These are phyloP conservation scores for Firmiana major DNA, from an alignment of 345 rosid genomes.

Conservation along the genomic window DNA sequence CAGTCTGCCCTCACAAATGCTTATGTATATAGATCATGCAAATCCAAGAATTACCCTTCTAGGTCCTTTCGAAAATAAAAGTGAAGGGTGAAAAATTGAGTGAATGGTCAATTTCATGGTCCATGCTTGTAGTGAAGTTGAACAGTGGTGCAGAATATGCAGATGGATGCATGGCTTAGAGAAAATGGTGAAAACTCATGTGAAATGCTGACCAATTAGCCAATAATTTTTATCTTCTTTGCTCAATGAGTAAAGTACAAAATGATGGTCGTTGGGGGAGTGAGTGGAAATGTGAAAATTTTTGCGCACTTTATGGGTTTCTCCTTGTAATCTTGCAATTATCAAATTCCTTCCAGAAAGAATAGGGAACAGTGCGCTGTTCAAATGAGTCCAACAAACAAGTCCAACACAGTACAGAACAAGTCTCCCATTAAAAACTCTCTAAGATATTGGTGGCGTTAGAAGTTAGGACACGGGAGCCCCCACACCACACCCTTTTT, in stretches of 20 bases:
- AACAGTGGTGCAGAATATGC: background rate
- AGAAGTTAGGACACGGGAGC: too few relatives aligned
- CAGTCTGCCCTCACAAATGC: background rate
- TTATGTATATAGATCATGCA: background rate
- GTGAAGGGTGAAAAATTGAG: background rate
- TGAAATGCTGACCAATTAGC: constrained; percentile 18
- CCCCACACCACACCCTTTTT: background rate
- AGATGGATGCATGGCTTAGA: background rate
- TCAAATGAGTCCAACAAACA: constrained; percentile 30
- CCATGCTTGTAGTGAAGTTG: background rate
- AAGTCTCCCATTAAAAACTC: constrained; percentile 5
- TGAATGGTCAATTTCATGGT: constrained; percentile 11
- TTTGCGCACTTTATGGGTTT: constrained; percentile 20
- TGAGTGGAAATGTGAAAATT: constrained; percentile 35
- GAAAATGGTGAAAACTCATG: constrained; percentile 4
- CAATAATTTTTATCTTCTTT: background rate
- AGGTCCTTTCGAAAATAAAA: background rate
- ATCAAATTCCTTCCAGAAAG: constrained; percentile 26
- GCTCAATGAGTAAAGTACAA: constrained; percentile 33
- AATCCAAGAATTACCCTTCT: background rate
- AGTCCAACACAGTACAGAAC: constrained; percentile 24
- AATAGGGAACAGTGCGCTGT: constrained; percentile 22
- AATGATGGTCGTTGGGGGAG: constrained; percentile 41
- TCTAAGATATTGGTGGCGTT: constrained; percentile 9
- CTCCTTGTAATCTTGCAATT: constrained; percentile 39